Base-by-base conservation (phyloP, 805 yeast species). In the Vanderwaltozyma tropicalis region DNA sequence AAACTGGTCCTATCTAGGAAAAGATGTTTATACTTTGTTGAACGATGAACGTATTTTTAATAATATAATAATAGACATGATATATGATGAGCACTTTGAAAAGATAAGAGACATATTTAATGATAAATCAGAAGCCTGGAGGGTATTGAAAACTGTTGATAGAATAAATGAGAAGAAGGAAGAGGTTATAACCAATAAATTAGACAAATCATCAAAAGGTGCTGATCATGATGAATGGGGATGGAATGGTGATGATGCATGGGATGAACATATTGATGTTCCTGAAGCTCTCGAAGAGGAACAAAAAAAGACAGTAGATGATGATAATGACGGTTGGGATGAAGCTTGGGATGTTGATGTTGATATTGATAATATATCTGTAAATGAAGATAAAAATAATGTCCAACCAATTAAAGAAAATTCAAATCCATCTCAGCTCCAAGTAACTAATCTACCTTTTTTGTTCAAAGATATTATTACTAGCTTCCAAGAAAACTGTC, bases 31-130 rank as follows among this genome's bases (percentile, higher is more conserved):
- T 12, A 32, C 43, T 18, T 34, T 55, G 16, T 39, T 59, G 8
- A 39, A 42, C 17, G 52, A 51, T 33, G 45, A 46, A 22, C 45
- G 46, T 28, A 39, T 55, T 4, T 49, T 47, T 32, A 42, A 38
- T 26, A 52, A 49, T 39, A 40, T 57, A 4, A 34, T 48, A 16
- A 16, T 57, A 22, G 63, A 59, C 32, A 46, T 48, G 28, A 28
- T 48, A 13, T 48, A 50, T 35, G 48, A 50, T 28, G 38, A 40
- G 5, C 44, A 45, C 9, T 26, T 53, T 2, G 11, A 15, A 1
- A 31, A 42, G 13, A 22, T 55, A 6, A 48, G 59, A 36, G 29
- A 26, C 7, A 35, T 35, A 7, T 35, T 35, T 16, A 16, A 35
- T 10, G 13, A 22, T 17, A 22, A 21, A 13, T 10, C 14, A 18